Evolutionary conservation across 2,329 filamentous ascomycete species (phyloP).

Genomic region (Sordariomycetes sp.): DNA sequence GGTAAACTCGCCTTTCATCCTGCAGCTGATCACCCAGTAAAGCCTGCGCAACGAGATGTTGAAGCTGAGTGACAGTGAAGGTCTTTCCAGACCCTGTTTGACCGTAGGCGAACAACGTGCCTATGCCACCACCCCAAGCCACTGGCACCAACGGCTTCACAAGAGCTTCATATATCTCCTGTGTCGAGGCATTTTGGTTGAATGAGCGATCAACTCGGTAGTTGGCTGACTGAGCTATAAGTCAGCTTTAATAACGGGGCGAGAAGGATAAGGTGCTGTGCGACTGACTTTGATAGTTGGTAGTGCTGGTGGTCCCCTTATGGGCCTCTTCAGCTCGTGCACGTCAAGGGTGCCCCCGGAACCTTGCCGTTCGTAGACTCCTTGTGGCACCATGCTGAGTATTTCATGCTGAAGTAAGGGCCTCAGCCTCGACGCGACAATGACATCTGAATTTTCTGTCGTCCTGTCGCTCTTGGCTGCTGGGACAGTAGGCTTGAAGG

Average conservation of each 20-base stretch:
- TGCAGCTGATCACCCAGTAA: conserved; percentile 16
- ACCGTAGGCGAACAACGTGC: conserved; percentile 39
- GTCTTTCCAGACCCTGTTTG: conserved; percentile 42
- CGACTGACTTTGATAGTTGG: background rate
- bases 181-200: conserved; percentile 20
- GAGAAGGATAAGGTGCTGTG: background rate
- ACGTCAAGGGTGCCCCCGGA: background rate
- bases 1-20: conserved; percentile 16
- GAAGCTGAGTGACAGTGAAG: conserved; percentile 29
- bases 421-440: background rate
- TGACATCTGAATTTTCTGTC: background rate
- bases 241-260: background rate
- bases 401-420: background rate
- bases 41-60: conserved; percentile 27
- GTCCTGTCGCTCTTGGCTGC: background rate
- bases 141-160: conserved; percentile 32
- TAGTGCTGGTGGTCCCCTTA: background rate
- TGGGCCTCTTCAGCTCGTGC: background rate
- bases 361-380: background rate
- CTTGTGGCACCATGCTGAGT: background rate
- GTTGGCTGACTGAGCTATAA: conserved; percentile 18
- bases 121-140: conserved; percentile 35
- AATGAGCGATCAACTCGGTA: conserved; percentile 27
- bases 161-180: conserved; percentile 29
- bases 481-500: background rate